phyloP scores from a whole-genome alignment of 2,329 filamentous ascomycete genomes.

The Fusarium liriodendri region DNA sequence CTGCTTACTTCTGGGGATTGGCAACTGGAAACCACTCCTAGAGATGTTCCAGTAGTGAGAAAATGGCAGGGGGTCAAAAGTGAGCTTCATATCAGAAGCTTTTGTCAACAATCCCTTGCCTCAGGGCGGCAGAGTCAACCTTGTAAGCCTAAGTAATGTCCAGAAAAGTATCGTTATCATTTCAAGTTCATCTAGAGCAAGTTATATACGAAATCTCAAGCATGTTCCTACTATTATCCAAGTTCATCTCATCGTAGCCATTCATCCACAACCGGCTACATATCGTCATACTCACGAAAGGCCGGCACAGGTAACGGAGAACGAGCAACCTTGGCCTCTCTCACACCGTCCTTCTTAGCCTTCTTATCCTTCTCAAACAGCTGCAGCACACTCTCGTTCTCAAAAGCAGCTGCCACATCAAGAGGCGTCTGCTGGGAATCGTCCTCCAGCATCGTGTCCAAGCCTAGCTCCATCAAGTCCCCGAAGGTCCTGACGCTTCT shows the following conservation, averaged over 20 bases:
- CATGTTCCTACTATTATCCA: neutral
- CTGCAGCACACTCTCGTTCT: conserved; percentile 40
- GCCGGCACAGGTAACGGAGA: neutral
- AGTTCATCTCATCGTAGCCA: neutral
- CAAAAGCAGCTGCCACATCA: conserved; percentile 49
- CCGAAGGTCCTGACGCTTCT: conserved; percentile 36
- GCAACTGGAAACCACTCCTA: conserved; percentile 58
- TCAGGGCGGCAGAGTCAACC: neutral
- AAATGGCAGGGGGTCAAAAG: neutral
- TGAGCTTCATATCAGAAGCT: neutral
- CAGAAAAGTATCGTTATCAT: neutral
- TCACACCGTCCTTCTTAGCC: conserved; percentile 5
- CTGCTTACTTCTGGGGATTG: conserved; percentile 70
- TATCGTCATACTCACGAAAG: neutral
- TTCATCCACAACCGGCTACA: neutral
- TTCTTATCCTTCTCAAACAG: conserved; percentile 45
- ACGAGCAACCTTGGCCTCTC: neutral
- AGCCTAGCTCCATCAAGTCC: conserved; percentile 39
- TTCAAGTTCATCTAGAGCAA: neutral
- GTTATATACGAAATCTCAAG: neutral
- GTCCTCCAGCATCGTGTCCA: conserved; percentile 48
- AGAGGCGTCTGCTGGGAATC: conserved; percentile 44
- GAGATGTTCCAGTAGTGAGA: neutral
- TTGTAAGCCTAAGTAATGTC: neutral
- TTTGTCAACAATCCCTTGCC: neutral